These are phyloP conservation scores for Aquilaria sinensis DNA, from an alignment of 345 rosid genomes.

Conservation along the genomic window DNA sequence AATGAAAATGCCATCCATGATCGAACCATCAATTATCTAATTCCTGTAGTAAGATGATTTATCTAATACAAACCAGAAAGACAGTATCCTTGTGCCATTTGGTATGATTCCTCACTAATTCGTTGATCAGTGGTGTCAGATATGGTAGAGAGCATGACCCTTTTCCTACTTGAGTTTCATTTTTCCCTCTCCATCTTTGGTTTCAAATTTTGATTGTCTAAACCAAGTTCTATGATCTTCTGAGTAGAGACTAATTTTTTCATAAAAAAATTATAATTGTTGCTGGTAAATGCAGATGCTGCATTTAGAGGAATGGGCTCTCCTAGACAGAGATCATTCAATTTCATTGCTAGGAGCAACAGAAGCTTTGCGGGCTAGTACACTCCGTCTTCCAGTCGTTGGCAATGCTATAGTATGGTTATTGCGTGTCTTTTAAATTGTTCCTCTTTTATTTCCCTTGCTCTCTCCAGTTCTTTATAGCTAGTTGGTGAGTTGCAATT, in stretches of 20 bases:
- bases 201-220: neutral
- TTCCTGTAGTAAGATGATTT: no score
- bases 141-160: no score
- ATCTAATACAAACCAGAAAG: no score
- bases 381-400: conserved; percentile 84
- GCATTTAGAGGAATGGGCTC: conserved; percentile 72
- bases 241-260: neutral
- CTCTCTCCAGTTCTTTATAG: neutral
- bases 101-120: no score
- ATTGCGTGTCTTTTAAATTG: conserved; percentile 1
- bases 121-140: no score
- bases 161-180: no score
- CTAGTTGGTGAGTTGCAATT: neutral
- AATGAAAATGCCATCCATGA: no score
- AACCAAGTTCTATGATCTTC: conserved; percentile 6
- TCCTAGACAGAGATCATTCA: conserved; percentile 61
- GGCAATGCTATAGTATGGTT: conserved; percentile 64
- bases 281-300: conserved; percentile 39
- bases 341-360: conserved; percentile 71
- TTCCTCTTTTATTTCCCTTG: neutral
- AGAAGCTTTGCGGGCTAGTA: conserved; percentile 91
- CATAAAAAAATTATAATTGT: neutral
- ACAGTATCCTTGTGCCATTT: no score
- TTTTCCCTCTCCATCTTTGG: neutral
- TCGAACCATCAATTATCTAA: no score